phyloP scores from a whole-genome alignment of 2,329 filamentous ascomycete genomes.

The Orbilia oligospora region DNA sequence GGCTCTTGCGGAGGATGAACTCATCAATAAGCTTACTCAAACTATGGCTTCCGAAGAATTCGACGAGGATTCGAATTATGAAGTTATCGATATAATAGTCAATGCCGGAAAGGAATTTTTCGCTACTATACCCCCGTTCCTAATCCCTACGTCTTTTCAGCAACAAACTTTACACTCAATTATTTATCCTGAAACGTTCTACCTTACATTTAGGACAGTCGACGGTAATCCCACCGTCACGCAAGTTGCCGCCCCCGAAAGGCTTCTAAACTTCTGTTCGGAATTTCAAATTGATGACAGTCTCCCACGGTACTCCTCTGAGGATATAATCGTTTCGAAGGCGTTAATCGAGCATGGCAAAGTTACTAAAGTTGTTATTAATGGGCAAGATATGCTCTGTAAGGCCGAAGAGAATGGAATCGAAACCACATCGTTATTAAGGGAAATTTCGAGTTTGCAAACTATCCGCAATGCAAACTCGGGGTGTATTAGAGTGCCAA shows the following conservation, averaged over 20 bases:
- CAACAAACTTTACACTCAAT: background rate
- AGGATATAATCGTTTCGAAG: slow-evolving; percentile 9
- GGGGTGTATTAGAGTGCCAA: slow-evolving; percentile 7
- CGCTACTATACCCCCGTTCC: background rate
- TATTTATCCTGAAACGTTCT: background rate
- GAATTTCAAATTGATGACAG: background rate
- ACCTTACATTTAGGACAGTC: slow-evolving; percentile 10
- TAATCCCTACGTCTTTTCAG: background rate
- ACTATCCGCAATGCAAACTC: background rate
- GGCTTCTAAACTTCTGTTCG: background rate
- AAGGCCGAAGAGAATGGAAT: too few species aligned
- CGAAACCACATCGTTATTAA: background rate
- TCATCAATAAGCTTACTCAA: slow-evolving; percentile 8
- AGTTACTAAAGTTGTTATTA: background rate
- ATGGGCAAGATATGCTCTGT: slow-evolving; percentile 14
- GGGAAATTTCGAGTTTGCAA: slow-evolving; percentile 10
- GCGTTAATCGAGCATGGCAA: background rate
- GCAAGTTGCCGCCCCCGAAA: background rate
- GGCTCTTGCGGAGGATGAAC: background rate
- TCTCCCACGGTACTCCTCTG: slow-evolving; percentile 9
- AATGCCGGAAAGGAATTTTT: slow-evolving; percentile 22
- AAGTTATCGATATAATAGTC: background rate
- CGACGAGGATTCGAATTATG: background rate
- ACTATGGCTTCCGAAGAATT: background rate
- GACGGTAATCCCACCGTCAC: slow-evolving; percentile 15